These are phyloP conservation scores for Pythium graminicola DNA, from an alignment of 352 stramenopile genomes.

Conservation along the genomic window DNA sequence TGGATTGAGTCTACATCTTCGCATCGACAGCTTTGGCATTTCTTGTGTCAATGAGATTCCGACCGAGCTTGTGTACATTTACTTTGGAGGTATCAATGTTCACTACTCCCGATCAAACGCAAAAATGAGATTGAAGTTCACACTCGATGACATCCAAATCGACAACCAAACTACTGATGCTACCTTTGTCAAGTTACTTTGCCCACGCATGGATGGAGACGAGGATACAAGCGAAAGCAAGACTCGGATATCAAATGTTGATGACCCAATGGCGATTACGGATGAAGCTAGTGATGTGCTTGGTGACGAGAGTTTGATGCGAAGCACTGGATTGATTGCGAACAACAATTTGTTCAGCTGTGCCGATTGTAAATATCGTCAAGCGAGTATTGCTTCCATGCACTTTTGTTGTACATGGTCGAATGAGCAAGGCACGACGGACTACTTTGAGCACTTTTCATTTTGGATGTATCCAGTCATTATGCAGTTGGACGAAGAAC, in stretches of 20 bases:
- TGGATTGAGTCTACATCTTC: conserved; percentile 61
- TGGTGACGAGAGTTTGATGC: conserved; percentile 15
- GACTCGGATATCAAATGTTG: conserved; percentile 23
- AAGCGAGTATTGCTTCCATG: conserved; percentile 70
- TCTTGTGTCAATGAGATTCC: conserved; percentile 85
- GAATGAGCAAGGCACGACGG: conserved; percentile 82
- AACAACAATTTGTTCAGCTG: conserved; percentile 77
- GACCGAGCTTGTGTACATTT: conserved; percentile 83
- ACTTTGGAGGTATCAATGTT: conserved; percentile 71
- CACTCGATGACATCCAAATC: conserved; percentile 79
- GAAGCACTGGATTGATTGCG: conserved; percentile 39
- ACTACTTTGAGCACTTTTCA: conserved; percentile 88
- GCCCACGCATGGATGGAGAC: conserved; percentile 53
- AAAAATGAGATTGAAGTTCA: conserved; percentile 83
- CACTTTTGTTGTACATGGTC: conserved; percentile 88
- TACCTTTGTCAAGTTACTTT: conserved; percentile 80
- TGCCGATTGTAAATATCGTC: conserved; percentile 76
- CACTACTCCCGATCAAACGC: conserved; percentile 70
- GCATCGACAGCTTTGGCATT: conserved; percentile 71
- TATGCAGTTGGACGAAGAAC: conserved; percentile 80
- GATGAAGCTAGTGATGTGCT: conserved; percentile 17
- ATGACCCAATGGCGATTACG: conserved; percentile 8
- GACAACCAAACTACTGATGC: conserved; percentile 84
- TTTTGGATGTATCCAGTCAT: conserved; percentile 84
- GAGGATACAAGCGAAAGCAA: conserved; percentile 31